phyloP scores from a whole-genome alignment of 306 rosid genomes.

The Cicer pinnatifidum region DNA sequence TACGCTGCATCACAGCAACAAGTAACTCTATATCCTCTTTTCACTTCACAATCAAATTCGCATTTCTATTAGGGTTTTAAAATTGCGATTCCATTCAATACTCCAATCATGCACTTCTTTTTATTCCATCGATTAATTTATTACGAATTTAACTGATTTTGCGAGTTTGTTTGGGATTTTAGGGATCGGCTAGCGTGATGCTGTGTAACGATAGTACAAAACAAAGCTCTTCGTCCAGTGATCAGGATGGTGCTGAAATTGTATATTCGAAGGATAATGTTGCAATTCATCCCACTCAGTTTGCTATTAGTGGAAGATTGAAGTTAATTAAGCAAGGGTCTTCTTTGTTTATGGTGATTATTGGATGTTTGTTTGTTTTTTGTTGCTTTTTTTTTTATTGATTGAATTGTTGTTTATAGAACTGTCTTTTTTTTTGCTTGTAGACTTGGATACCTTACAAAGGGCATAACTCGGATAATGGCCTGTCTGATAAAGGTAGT shows the following conservation, averaged over 20 bases:
- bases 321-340: constrained; percentile 81
- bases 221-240: constrained; percentile 73
- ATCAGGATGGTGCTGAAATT: constrained; percentile 70
- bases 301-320: constrained; percentile 82
- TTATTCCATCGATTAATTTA: background rate
- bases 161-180: constrained; percentile 22
- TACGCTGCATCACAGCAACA: constrained; percentile 92
- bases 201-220: constrained; percentile 66
- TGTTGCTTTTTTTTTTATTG: background rate
- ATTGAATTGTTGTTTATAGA: background rate
- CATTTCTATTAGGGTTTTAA: constrained; percentile 45
- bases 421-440: constrained; percentile 36
- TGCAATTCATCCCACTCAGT: constrained; percentile 93
- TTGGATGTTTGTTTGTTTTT: background rate
- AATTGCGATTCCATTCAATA: constrained; percentile 22
- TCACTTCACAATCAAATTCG: constrained; percentile 30
- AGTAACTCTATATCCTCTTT: constrained; percentile 46
- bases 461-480: constrained; percentile 68
- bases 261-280: constrained; percentile 84
- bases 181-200: constrained; percentile 79
- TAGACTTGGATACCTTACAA: constrained; percentile 94
- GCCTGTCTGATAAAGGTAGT: constrained; percentile 80
- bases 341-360: constrained; percentile 70
- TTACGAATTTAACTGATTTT: constrained; percentile 29
- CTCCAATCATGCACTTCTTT: background rate